Conservation (phyloP, 2,329 filamentous ascomycete genomes). For the Lomentospora prolificans region DNA sequence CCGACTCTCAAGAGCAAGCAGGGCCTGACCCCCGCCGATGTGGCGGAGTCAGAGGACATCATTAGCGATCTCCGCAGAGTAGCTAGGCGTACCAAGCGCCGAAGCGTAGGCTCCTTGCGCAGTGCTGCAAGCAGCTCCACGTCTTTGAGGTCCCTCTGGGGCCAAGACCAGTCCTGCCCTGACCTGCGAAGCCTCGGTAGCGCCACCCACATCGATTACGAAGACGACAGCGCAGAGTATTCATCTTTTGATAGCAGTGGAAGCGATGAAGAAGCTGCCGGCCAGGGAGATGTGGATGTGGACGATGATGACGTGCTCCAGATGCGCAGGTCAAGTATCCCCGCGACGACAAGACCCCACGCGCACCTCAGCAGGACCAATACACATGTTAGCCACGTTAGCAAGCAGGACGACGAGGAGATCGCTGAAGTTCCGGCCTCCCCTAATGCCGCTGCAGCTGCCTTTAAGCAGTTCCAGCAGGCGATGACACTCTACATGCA, state of each 20-base stretch:
- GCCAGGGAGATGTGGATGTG: conserved; percentile 29
- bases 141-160: conserved; percentile 59
- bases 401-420: conserved; percentile 12
- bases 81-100: conserved; percentile 53
- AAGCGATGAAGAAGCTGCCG: conserved; percentile 27
- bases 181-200: conserved; percentile 11
- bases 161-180: conserved; percentile 30
- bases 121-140: conserved; percentile 57
- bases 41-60: conserved; percentile 56
- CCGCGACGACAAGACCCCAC: not conserved
- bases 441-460: conserved; percentile 48
- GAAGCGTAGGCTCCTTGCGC: conserved; percentile 51
- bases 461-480: conserved; percentile 67
- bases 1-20: conserved; percentile 55
- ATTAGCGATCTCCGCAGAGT: conserved; percentile 53
- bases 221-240: conserved; percentile 33
- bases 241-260: conserved; percentile 29
- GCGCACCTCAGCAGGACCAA: not conserved
- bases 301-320: conserved; percentile 23
- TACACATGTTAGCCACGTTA: not conserved
- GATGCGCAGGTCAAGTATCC: conserved; percentile 22
- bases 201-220: conserved; percentile 25
- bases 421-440: conserved; percentile 38
- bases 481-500: conserved; percentile 57
- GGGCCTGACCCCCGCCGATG: conserved; percentile 60